Evolutionary conservation across 306 rosid species (phyloP), one percentile per base, ranked within the genome.

Genomic region (Lathyrus aphaca): DNA sequence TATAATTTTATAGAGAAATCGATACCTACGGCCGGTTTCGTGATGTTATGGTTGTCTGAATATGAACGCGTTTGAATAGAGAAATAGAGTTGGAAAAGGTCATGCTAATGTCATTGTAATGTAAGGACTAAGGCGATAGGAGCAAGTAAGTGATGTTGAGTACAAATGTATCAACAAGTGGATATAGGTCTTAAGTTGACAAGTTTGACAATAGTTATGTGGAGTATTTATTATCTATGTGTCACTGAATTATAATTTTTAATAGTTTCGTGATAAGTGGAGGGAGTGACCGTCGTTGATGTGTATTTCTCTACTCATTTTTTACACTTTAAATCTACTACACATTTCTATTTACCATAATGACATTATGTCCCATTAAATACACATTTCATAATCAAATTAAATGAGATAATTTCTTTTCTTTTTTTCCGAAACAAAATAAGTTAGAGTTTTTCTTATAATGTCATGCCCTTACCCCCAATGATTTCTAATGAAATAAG

Each of bases 11-110:
- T 35, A 35, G 39, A 35, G 39, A 35, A 35, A 4, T 50, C 51
- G n/a, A 76, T 75, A 62, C 11, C 53, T 42, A 40, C 13, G 84
- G 89, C 89, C 89, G 89, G 89, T 79, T 85, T 79, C 80, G 82
- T 82, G 79, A 72, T 76, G 79, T 30, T 66, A 32, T 84, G 79
- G 74, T 57, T 81, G 86, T 72, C 77, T 84, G 80, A 82, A 79
- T 72, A 74, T 84, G 80, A 82, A 79, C 80, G 59, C 75, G 86
- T 84, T 59, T 17, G 19, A 35, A 58, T 16, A 54, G 38, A 35
- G 39, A 35, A 56, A 56, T 6, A 29, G 59, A 35, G 75, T 57
- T 68, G 74, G 88, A 84, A 81, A 57, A 56, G 67, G 88, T 81
- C 87, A 13, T 25, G 58, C 37, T 13, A 37, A 69, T 56, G 82